These are phyloP conservation scores for Rasamsonia emersonii DNA, from an alignment of 2,329 filamentous ascomycete species.

Conservation along the genomic window DNA sequence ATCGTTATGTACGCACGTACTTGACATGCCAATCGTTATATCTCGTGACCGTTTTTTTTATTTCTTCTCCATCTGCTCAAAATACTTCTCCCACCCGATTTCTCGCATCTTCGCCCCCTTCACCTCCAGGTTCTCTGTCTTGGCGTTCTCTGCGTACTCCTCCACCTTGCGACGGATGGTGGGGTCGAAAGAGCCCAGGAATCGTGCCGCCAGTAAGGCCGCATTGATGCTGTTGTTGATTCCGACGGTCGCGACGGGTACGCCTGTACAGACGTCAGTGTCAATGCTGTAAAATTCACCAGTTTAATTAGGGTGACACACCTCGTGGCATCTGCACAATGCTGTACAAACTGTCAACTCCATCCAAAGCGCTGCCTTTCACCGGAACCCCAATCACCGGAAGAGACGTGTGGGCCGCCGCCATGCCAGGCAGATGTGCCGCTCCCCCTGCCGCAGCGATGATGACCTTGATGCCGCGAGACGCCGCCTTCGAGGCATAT, in stretches of 20 bases:
- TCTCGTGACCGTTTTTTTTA: too few species aligned
- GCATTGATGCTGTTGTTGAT: conserved; percentile 77
- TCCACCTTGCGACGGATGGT: conserved; percentile 34
- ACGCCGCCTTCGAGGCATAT: conserved; percentile 55
- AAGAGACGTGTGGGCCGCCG: conserved; percentile 59
- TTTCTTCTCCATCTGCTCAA: conserved; percentile 31
- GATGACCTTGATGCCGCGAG: conserved; percentile 60
- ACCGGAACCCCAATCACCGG: conserved; percentile 73
- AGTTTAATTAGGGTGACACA: conserved; percentile 31
- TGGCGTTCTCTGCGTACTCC: conserved; percentile 33
- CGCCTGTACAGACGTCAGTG: conserved; percentile 40
- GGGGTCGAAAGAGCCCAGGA: conserved; percentile 48
- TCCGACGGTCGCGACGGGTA: conserved; percentile 66
- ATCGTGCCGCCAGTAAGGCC: conserved; percentile 60
- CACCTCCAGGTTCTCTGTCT: conserved; percentile 32
- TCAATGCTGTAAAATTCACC: not conserved
- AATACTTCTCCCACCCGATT: conserved; percentile 37
- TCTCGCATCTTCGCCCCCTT: conserved; percentile 36
- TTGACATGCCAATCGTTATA: too few species aligned
- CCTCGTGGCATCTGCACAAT: conserved; percentile 68
- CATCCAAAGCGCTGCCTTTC: conserved; percentile 63
- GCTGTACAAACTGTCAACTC: conserved; percentile 60
- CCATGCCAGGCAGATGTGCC: conserved; percentile 67
- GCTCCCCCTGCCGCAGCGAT: conserved; percentile 70
- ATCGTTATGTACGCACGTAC: too few species aligned